Percentiles rank a stretch among this genome's conserved stretches.
Conservation (phyloP, 306 rosid species). For the Ammopiptanthus mongolicus region DNA sequence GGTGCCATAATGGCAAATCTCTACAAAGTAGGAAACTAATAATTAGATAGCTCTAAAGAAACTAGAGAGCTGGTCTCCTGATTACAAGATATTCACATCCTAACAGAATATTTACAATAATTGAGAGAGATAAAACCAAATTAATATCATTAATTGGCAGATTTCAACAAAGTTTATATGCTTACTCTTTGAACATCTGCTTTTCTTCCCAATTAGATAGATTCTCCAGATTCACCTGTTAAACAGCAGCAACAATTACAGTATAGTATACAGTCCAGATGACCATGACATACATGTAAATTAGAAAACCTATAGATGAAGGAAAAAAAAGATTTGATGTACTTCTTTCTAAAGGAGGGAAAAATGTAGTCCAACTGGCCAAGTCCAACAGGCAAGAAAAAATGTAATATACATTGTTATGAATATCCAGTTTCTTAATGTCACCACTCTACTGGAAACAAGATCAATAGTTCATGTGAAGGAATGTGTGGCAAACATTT, state of each 20-base stretch:
- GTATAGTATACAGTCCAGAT: background rate
- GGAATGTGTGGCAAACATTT: background rate
- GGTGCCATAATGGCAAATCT: too few species aligned
- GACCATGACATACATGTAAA: background rate
- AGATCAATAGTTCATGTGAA: background rate
- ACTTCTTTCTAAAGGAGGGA: background rate
- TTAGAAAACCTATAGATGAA: background rate
- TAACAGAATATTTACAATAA: too few species aligned
- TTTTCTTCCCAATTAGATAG: constrained; percentile 97
- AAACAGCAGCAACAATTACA: constrained; percentile 20
- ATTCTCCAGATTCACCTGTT: constrained; percentile 82
- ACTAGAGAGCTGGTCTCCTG: too few species aligned
- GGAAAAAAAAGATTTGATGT: background rate
- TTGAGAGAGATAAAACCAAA: too few species aligned
- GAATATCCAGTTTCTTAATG: background rate
- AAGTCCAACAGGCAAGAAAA: background rate
- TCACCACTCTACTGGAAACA: background rate
- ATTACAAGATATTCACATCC: too few species aligned
- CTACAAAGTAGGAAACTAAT: too few species aligned
- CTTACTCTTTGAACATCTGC: constrained; percentile 92
- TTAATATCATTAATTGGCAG: too few species aligned
- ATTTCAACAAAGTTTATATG: background rate
- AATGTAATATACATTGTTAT: background rate
- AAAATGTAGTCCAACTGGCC: background rate
- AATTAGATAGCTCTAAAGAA: too few species aligned